Evolutionary conservation across 129 eudicot species (phyloP).

Genomic region (Tagetes erecta): DNA sequence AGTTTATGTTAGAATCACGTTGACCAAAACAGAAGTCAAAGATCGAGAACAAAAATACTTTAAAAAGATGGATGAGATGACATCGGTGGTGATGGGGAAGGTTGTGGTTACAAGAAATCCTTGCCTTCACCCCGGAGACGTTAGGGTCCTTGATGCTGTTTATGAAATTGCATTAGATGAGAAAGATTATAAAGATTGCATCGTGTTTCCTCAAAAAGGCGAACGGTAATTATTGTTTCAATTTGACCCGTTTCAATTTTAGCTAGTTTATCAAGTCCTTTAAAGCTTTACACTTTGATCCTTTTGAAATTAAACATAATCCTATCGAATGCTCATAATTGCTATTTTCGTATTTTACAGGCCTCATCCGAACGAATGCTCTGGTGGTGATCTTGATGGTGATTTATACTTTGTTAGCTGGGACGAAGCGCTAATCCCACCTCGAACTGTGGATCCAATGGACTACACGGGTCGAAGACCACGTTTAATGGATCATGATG

Average conservation of each 20-base stretch:
- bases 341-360: slow-evolving; percentile 35
- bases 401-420: slow-evolving; percentile 83
- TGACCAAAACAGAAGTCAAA: slow-evolving; percentile 55
- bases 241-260: background rate
- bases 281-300: background rate
- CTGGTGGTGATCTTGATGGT: slow-evolving; percentile 99
- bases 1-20: slow-evolving; percentile 61
- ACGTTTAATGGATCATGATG: slow-evolving; percentile 86
- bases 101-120: slow-evolving; percentile 94
- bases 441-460: slow-evolving; percentile 73
- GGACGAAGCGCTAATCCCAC: slow-evolving; percentile 77
- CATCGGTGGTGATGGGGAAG: slow-evolving; percentile 63
- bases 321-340: background rate
- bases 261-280: background rate
- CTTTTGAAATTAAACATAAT: background rate
- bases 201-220: slow-evolving; percentile 90
- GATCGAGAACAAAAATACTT: slow-evolving; percentile 47
- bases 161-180: slow-evolving; percentile 59
- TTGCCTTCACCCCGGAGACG: slow-evolving; percentile 96
- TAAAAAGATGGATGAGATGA: slow-evolving; percentile 56
- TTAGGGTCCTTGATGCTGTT: slow-evolving; percentile 88
- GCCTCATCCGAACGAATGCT: slow-evolving; percentile 99
- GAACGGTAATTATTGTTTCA: slow-evolving; percentile 45
- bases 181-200: slow-evolving; percentile 62
- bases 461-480: slow-evolving; percentile 82